Percentiles rank a stretch among this genome's conserved stretches.
phyloP scores from a whole-genome alignment of 306 rosid genomes.

The Dicorynia guianensis region DNA sequence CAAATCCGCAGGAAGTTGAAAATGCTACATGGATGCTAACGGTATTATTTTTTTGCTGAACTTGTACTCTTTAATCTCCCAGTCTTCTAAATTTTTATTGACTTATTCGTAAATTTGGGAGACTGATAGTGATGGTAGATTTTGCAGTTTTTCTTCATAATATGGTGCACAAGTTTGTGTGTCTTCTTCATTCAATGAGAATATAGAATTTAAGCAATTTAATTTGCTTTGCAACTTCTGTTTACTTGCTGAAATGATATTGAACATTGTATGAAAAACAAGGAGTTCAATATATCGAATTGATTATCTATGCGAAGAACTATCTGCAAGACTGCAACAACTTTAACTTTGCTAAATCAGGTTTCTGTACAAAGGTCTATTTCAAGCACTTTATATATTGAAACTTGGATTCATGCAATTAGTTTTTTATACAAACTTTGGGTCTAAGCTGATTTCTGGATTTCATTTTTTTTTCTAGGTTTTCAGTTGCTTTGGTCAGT shows the following conservation, averaged over 20 bases:
- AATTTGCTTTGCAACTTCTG: neutral
- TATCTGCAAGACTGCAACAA: too few relatives aligned
- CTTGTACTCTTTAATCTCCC: neutral
- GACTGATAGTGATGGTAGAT: constrained; percentile 15
- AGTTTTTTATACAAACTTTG: neutral
- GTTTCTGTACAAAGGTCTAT: constrained; percentile 2
- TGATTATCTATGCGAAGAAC: neutral
- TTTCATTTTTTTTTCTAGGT: constrained; percentile 58
- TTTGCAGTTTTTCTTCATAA: constrained; percentile 12
- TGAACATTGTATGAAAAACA: constrained; percentile 9
- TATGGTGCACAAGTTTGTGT: neutral
- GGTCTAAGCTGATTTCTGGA: constrained; percentile 31
- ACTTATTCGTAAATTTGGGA: neutral
- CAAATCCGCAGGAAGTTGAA: constrained; percentile 96
- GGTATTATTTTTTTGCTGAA: constrained; percentile 55
- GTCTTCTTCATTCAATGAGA: constrained; percentile 15
- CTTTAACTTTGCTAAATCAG: neutral
- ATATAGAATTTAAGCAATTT: constrained; percentile 26
- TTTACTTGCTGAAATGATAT: constrained; percentile 8
- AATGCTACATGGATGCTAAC: constrained; percentile 98
- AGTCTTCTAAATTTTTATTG: neutral
- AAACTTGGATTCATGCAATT: neutral
- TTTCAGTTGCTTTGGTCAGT: constrained; percentile 91
- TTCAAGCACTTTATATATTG: neutral
- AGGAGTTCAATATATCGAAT: neutral